phyloP scores from a whole-genome alignment of 345 rosid genomes.

The Populus davidiana region DNA sequence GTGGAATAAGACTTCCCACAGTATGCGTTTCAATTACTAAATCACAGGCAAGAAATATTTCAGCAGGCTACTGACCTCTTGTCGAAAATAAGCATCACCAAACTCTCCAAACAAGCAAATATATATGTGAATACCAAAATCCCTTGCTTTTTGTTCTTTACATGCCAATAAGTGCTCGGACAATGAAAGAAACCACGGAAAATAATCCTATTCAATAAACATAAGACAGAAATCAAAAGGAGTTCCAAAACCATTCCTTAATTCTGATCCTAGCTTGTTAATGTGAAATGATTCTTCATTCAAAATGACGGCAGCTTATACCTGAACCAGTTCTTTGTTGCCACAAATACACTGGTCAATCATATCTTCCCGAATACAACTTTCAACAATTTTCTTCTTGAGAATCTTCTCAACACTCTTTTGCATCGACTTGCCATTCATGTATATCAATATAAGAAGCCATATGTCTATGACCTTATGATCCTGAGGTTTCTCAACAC shows the following conservation, averaged over 20 bases:
- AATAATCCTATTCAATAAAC: conserved; percentile 51
- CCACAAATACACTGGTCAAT: conserved; percentile 71
- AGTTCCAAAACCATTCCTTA: conserved; percentile 1
- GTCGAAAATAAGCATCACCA: conserved; percentile 59
- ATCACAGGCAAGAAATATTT: not conserved
- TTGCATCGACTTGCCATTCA: conserved; percentile 56
- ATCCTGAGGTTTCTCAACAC: conserved; percentile 65
- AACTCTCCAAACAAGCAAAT: conserved; percentile 63
- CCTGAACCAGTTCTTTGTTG: conserved; percentile 67
- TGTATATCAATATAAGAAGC: conserved; percentile 66
- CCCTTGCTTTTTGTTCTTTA: conserved; percentile 78
- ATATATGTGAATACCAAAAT: conserved; percentile 57
- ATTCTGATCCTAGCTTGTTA: conserved; percentile 10
- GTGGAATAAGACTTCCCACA: conserved; percentile 13
- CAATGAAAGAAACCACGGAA: conserved; percentile 64
- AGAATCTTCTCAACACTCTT: conserved; percentile 57
- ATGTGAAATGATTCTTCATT: conserved; percentile 7
- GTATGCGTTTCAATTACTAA: not conserved
- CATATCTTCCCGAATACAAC: conserved; percentile 55
- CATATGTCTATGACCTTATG: conserved; percentile 76
- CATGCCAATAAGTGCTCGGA: conserved; percentile 65
- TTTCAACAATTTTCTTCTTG: conserved; percentile 69
- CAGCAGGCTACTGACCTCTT: conserved; percentile 50
- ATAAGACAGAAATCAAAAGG: conserved; percentile 12
- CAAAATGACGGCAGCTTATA: conserved; percentile 14